These are phyloP conservation scores for Penicillium silybi DNA, from an alignment of 495 filamentous ascomycete species.

Conservation along the genomic window DNA sequence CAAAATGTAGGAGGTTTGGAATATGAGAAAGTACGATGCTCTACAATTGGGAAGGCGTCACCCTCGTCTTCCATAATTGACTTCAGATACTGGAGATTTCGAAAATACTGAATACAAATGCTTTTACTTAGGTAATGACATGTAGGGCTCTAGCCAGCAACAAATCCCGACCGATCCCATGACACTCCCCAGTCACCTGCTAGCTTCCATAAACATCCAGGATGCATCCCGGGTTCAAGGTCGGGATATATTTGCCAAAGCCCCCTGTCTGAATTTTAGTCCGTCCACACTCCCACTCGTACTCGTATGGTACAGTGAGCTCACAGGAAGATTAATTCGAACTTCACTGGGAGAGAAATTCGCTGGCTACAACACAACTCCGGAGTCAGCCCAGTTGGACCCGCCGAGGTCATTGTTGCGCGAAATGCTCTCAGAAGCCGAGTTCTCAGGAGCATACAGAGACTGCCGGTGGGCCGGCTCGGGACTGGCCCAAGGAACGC, in stretches of 20 bases:
- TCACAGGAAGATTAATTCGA: not conserved
- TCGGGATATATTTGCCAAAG: not conserved
- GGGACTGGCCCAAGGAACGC: too few relatives aligned
- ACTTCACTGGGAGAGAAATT: not conserved
- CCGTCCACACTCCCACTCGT: not conserved
- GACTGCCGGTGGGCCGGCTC: too few relatives aligned
- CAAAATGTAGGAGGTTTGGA: not conserved
- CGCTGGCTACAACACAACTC: not conserved
- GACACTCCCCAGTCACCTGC: too few relatives aligned
- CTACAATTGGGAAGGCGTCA: not conserved
- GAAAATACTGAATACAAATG: not conserved
- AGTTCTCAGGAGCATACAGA: too few relatives aligned
- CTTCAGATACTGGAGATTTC: not conserved
- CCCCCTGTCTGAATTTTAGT: not conserved
- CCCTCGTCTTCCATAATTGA: not conserved
- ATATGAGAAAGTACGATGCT: not conserved
- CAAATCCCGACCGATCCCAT: too few relatives aligned
- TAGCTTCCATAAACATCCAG: too few relatives aligned
- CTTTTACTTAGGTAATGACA: too few relatives aligned
- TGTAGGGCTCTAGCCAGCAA: too few relatives aligned
- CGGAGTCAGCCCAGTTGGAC: not conserved
- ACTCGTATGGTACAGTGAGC: not conserved
- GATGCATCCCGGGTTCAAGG: too few relatives aligned
- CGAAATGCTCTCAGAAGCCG: not conserved
- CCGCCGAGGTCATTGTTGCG: not conserved